Base-by-base conservation (phyloP, 352 stramenopile species). In the Pythium monospermum region DNA sequence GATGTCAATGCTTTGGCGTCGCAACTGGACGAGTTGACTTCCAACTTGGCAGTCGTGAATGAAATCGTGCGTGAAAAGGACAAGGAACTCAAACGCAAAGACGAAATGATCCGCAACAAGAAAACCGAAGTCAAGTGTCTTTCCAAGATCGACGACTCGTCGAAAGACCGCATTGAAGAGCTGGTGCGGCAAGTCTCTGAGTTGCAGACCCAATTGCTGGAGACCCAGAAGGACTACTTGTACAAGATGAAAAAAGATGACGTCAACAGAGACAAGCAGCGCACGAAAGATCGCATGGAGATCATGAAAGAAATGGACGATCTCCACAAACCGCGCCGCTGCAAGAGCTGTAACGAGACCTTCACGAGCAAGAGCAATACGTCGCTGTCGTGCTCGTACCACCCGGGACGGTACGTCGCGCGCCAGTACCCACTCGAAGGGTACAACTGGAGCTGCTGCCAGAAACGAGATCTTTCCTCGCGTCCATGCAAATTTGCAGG, bases 331-430 rank as follows among this genome's bases (percentile, higher is more conserved):
- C 73, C 81, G 4, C 76, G 78, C 12, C 62, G 80, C 21, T 91
- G 81, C 75, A 87, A 73, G 52, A 74, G 85, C 61, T 91, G 81
- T 71, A 88, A 83, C 57, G 81, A 89, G 61, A 83, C 77, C 16
- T 91, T 81, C 64, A 89, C 77, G 16, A 78, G 68, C 63, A 87
- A 91, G 63, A 87, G 70, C 38, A 91, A 91, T 68, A 86, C 75
- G 33, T 83, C 80, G 40, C 80, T 88, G 4, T 83, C 76, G 60
- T 91, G 80, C 57, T 87, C 76, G 25, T 91, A 74, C 68, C 76
- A 91, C 48, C 80, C 76, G 12, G 80, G 80, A 1, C 76, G 80
- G 11, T 91, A 83, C 45, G 71, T 91, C 13, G 76, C 76, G 18
- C 76, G 80, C 8, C 80, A 86, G 57, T 88, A 91, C 43, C 80